phyloP scores from a whole-genome alignment of 331 rosid genomes.

The Rosa hybrid region DNA sequence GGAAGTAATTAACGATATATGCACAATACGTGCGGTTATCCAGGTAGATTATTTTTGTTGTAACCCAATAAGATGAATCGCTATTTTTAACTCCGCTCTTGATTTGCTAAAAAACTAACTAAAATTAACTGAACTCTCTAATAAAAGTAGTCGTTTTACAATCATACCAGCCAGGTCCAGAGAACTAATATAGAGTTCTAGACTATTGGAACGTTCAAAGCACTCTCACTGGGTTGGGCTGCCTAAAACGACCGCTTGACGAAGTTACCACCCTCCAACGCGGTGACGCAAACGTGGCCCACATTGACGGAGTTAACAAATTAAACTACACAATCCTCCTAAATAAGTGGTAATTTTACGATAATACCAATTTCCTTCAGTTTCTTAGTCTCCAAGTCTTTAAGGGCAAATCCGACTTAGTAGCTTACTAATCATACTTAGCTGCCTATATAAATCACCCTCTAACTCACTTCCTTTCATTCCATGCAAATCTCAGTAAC shows the following conservation, averaged over 20 bases:
- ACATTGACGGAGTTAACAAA: no score
- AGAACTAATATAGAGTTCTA: no score
- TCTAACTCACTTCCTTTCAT: not conserved
- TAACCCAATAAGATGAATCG: no score
- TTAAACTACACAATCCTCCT: not conserved
- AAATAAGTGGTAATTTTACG: not conserved
- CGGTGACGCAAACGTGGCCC: not conserved
- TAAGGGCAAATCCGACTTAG: not conserved
- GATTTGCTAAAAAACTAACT: no score
- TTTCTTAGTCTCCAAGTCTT: slow-evolving; percentile 5
- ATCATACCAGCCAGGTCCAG: no score
- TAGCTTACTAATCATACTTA: not conserved
- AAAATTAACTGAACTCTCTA: no score
- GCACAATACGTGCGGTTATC: no score
- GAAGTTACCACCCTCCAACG: not conserved
- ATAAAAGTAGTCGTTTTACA: no score
- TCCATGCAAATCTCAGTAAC: not conserved
- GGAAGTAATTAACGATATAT: no score
- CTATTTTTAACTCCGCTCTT: not conserved
- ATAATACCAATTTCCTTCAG: not conserved
- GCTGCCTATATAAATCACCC: slow-evolving; percentile 1
- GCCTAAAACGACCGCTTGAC: not conserved
- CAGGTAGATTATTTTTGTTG: no score
- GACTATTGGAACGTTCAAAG: not conserved
- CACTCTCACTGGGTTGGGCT: not conserved